phyloP scores from a whole-genome alignment of 2,329 filamentous ascomycete genomes.

The Ilyonectria robusta region DNA sequence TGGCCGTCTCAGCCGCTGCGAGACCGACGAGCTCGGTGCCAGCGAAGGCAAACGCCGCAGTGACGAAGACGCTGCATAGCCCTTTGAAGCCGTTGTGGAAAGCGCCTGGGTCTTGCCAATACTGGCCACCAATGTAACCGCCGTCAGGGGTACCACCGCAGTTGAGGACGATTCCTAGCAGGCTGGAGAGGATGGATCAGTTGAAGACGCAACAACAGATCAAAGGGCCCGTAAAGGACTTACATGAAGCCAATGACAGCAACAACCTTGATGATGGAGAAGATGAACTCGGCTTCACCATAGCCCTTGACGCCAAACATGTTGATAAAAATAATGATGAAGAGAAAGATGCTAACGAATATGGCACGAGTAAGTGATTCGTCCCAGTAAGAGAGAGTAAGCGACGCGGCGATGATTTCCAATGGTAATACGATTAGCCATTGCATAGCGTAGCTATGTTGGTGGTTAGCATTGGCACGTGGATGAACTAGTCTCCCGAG shows the following conservation, averaged over 20 bases:
- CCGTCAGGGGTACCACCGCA: conserved; percentile 81
- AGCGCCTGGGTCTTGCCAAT: conserved; percentile 86
- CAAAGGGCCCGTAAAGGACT: conserved; percentile 56
- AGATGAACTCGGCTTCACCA: conserved; percentile 90
- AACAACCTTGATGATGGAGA: conserved; percentile 87
- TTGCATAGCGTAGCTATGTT: conserved; percentile 81
- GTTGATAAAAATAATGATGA: conserved; percentile 85
- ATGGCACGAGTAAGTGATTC: conserved; percentile 74
- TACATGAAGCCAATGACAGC: conserved; percentile 92
- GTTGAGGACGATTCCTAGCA: conserved; percentile 89
- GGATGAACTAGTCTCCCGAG: not conserved
- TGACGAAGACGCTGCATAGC: conserved; percentile 84
- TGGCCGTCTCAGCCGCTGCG: conserved; percentile 83
- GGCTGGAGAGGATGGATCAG: conserved; percentile 60
- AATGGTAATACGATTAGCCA: conserved; percentile 89
- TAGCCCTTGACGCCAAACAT: conserved; percentile 91
- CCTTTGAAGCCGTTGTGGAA: conserved; percentile 89
- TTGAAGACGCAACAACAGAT: conserved; percentile 1
- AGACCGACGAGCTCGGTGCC: conserved; percentile 84
- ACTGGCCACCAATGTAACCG: conserved; percentile 84
- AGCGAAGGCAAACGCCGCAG: conserved; percentile 81
- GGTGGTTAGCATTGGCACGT: conserved; percentile 15
- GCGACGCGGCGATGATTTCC: conserved; percentile 88
- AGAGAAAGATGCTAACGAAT: conserved; percentile 87
- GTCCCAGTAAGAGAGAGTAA: conserved; percentile 88